Percentiles rank a stretch among this genome's conserved stretches.
Conservation (phyloP, 176 grass and related monocot species). For the Triticum dicoccoides region DNA sequence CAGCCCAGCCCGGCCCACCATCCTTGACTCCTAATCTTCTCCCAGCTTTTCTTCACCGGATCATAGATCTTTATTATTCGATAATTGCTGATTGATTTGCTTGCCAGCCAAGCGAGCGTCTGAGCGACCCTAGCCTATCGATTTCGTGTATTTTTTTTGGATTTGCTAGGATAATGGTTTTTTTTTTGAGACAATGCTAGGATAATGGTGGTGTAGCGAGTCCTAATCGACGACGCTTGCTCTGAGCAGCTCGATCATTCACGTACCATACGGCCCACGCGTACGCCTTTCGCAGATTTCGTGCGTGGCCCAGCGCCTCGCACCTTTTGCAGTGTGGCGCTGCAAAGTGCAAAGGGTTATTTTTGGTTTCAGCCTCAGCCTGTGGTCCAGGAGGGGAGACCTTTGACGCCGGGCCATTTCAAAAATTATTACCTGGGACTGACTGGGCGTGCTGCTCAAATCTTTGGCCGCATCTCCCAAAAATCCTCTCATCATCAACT, state of each 20-base stretch:
- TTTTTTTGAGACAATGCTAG: no score
- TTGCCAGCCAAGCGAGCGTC: no score
- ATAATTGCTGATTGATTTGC: no score
- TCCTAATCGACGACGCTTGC: background rate
- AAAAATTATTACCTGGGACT: background rate
- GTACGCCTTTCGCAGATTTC: background rate
- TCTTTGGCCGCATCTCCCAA: conserved; percentile 25
- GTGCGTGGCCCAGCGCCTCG: background rate
- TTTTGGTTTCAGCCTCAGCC: conserved; percentile 14
- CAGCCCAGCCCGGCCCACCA: background rate
- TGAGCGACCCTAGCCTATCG: no score
- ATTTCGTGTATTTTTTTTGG: no score
- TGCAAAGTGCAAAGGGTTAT: background rate
- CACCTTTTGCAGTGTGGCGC: background rate
- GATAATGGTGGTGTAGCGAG: background rate
- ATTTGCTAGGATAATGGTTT: background rate
- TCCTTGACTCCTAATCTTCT: background rate
- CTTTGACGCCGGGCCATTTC: background rate
- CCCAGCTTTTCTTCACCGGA: no score
- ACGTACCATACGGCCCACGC: conserved; percentile 6
- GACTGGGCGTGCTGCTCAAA: background rate
- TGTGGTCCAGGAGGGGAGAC: conserved; percentile 21
- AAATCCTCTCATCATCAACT: conserved; percentile 25
- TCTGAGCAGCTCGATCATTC: conserved; percentile 1
- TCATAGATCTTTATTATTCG: no score